Evolutionary conservation across 495 filamentous ascomycete genomes (phyloP).

Genomic region (Podospora australis): DNA sequence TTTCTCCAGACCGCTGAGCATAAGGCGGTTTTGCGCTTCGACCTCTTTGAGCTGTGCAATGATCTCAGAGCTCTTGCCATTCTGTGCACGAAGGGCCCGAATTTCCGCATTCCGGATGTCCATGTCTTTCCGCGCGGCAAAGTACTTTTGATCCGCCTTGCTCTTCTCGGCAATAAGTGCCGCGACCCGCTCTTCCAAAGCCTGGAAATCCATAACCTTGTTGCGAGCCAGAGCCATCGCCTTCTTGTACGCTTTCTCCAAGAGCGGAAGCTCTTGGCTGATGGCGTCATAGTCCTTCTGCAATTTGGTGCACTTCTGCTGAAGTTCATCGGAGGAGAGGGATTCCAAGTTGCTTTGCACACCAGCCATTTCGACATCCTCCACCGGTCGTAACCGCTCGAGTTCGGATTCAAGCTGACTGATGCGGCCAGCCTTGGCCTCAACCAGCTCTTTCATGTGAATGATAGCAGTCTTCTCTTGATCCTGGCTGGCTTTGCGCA

Average conservation of each 20-base stretch:
- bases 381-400: conserved; percentile 55
- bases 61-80: conserved; percentile 85
- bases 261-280: conserved; percentile 75
- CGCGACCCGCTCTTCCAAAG: conserved; percentile 71
- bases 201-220: conserved; percentile 70
- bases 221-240: conserved; percentile 74
- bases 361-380: conserved; percentile 35
- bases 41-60: conserved; percentile 88
- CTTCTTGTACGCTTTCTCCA: conserved; percentile 83
- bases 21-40: conserved; percentile 52
- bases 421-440: conserved; percentile 68
- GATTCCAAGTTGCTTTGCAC: conserved; percentile 45
- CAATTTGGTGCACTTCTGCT: conserved; percentile 61
- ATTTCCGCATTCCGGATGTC: conserved; percentile 75
- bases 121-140: conserved; percentile 86
- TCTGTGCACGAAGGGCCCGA: conserved; percentile 69
- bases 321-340: conserved; percentile 61
- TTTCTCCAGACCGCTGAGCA: conserved; percentile 83
- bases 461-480: conserved; percentile 60
- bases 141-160: conserved; percentile 97
- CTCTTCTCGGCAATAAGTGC: conserved; percentile 78
- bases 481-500: conserved; percentile 70
- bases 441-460: conserved; percentile 72
- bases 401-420: conserved; percentile 73
- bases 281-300: conserved; percentile 75